Percentiles rank a stretch among this genome's conserved stretches.
Conservation (phyloP, 1,139 yeast genomes). For the Lodderomyces theae region DNA sequence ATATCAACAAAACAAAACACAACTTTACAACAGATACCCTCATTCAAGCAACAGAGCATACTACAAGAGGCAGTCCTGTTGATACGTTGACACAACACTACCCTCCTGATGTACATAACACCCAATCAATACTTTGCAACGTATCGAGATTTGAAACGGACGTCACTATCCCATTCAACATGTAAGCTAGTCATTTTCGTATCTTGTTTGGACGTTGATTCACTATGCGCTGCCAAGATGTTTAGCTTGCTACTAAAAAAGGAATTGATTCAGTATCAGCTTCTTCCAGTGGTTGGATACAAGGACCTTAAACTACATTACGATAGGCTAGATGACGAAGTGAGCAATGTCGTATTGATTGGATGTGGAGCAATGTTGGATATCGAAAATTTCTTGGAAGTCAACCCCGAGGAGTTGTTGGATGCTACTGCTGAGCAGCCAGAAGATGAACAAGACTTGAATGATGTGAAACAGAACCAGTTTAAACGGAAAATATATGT, state of each 20-base stretch:
- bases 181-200: conserved; percentile 87
- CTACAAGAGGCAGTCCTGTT: too few species aligned
- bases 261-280: conserved; percentile 81
- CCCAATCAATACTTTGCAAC: conserved; percentile 60
- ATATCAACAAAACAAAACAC: not conserved
- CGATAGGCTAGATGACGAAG: conserved; percentile 63
- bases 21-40: too few species aligned
- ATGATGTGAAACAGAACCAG: not conserved
- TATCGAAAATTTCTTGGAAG: conserved; percentile 71
- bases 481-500: conserved; percentile 54
- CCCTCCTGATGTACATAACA: conserved; percentile 53
- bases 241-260: conserved; percentile 68
- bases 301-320: conserved; percentile 69
- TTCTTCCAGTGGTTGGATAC: conserved; percentile 94
- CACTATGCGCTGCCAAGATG: conserved; percentile 84
- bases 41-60: too few species aligned
- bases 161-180: conserved; percentile 80
- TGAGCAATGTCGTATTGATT: conserved; percentile 72
- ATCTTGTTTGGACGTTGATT: conserved; percentile 87
- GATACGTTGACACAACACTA: not conserved
- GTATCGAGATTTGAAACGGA: conserved; percentile 56
- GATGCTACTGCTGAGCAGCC: not conserved
- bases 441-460: conserved; percentile 6
- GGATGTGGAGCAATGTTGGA: conserved; percentile 98
- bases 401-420: conserved; percentile 50